Percentiles rank a stretch among this genome's conserved stretches.
Evolutionary conservation across 164 flowering plant species (phyloP).

Genomic region (Liquidambar formosana): DNA sequence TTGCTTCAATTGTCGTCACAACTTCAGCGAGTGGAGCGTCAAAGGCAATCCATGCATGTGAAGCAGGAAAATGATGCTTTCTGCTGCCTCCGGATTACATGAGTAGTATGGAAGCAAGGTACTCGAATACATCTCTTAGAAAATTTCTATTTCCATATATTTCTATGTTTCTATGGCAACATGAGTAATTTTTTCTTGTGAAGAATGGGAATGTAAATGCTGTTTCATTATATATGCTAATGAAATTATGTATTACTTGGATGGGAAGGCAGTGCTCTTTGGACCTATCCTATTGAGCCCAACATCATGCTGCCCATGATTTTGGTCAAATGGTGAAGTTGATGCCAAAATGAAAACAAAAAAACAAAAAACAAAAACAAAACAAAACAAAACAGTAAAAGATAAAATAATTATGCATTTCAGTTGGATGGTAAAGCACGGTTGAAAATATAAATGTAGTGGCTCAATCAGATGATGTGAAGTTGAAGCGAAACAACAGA

Average conservation of each 20-base stretch:
- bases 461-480: too few relatives aligned
- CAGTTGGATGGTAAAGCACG: background rate
- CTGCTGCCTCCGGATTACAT: slow-evolving; percentile 34
- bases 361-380: too few relatives aligned
- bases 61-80: slow-evolving; percentile 44
- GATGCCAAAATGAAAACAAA: too few relatives aligned
- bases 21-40: slow-evolving; percentile 56
- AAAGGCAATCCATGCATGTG: slow-evolving; percentile 35
- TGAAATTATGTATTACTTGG: background rate
- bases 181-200: background rate
- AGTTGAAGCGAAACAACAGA: too few relatives aligned
- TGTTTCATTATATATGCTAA: background rate
- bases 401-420: background rate
- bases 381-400: background rate
- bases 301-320: background rate
- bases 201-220: background rate
- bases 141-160: background rate
- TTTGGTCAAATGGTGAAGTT: background rate
- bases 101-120: background rate
- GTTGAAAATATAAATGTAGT: background rate
- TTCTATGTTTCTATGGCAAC: background rate
- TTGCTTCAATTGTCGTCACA: slow-evolving; percentile 60
- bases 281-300: background rate
- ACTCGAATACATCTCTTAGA: background rate
- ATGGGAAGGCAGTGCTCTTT: background rate